Conservation (phyloP, 2,329 filamentous ascomycete species). For the Ceratocystis huliohia region DNA sequence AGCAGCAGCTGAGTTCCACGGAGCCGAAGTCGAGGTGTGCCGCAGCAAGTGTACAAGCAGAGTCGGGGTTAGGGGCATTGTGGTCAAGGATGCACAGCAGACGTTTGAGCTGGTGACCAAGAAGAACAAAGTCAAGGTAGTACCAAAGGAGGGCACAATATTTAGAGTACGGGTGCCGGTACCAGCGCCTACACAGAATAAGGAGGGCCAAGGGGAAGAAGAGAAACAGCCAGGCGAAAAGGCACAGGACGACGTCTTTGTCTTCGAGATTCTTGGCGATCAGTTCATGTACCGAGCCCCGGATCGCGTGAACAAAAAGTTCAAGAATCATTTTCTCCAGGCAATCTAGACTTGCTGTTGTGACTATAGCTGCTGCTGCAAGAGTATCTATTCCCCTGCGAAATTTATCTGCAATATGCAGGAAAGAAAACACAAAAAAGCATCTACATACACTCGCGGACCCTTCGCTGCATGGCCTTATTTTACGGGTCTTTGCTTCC, state of each 20-base stretch:
- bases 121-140: slow-evolving; percentile 55
- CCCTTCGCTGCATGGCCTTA: not conserved
- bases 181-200: slow-evolving; percentile 24
- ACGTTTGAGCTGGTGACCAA: slow-evolving; percentile 73
- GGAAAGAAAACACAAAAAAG: not conserved
- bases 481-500: not conserved
- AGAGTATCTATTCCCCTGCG: too few species aligned
- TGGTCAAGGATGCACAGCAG: slow-evolving; percentile 77
- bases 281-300: slow-evolving; percentile 73
- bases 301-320: slow-evolving; percentile 82
- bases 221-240: not conserved
- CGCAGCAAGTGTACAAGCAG: slow-evolving; percentile 67
- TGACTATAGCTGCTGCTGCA: too few species aligned
- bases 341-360: slow-evolving; percentile 44
- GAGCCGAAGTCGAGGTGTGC: slow-evolving; percentile 70
- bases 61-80: slow-evolving; percentile 74
- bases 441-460: not conserved
- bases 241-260: slow-evolving; percentile 32
- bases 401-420: too few species aligned
- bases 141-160: slow-evolving; percentile 83
- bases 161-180: slow-evolving; percentile 62
- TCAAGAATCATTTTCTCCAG: slow-evolving; percentile 69
- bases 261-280: slow-evolving; percentile 77
- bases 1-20: slow-evolving; percentile 79
- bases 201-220: not conserved